These are phyloP conservation scores for Colletotrichum gloeosporioides DNA, from an alignment of 2,329 filamentous ascomycete genomes.

Conservation along the genomic window DNA sequence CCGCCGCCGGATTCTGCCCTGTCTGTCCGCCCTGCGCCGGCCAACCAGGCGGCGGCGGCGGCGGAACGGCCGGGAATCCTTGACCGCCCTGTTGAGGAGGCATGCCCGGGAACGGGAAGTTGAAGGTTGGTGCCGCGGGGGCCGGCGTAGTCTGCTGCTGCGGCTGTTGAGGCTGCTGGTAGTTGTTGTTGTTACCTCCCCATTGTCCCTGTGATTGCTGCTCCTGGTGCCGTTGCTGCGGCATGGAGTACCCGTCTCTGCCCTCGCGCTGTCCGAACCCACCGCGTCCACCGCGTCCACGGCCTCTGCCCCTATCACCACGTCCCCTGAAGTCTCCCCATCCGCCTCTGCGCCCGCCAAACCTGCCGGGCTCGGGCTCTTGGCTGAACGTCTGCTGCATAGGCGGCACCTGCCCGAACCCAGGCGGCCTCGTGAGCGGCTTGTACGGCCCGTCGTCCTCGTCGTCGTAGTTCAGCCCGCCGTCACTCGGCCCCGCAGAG, in stretches of 20 bases:
- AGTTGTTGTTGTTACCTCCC: constrained; percentile 25
- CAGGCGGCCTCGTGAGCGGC: constrained; percentile 71
- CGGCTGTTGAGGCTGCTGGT: constrained; percentile 14
- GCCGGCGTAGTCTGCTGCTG: constrained; percentile 29
- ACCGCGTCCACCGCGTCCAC: constrained; percentile 36
- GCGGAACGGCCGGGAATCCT: constrained; percentile 41
- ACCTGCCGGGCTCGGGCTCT: constrained; percentile 36
- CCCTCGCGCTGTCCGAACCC: constrained; percentile 40
- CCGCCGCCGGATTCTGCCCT: constrained; percentile 38
- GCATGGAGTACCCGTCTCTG: constrained; percentile 47
- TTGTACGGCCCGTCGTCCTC: constrained; percentile 74
- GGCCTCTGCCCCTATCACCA: constrained; percentile 40
- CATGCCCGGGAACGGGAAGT: constrained; percentile 51
- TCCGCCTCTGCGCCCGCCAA: constrained; percentile 40
- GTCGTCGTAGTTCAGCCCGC: constrained; percentile 71
- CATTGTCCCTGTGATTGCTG: constrained; percentile 38
- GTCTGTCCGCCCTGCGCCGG: constrained; percentile 35
- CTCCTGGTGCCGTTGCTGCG: neutral
- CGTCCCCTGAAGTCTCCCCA: constrained; percentile 47
- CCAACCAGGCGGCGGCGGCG: constrained; percentile 47
- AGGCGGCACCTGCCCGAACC: constrained; percentile 58
- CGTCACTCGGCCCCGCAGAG: constrained; percentile 36
- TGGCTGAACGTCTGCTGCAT: constrained; percentile 51
- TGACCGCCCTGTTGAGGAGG: constrained; percentile 38
- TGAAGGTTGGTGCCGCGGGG: constrained; percentile 38